phyloP scores from a whole-genome alignment of 2,329 filamentous ascomycete species.

The Neonectria ditissima region DNA sequence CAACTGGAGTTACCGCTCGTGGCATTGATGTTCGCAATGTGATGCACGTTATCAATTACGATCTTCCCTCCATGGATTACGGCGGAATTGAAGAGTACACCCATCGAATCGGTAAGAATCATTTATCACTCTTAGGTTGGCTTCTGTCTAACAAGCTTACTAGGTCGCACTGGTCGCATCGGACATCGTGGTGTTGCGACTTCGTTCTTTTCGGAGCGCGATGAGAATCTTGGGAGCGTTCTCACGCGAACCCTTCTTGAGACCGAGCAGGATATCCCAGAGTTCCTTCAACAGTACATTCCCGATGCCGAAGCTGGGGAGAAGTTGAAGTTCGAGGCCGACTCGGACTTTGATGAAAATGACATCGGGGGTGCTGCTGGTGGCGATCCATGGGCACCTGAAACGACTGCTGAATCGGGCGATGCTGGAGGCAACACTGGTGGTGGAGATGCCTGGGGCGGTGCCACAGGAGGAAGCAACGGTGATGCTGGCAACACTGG shows the following conservation, averaged over 20 bases:
- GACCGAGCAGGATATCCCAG: conserved; percentile 80
- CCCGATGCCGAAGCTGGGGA: conserved; percentile 65
- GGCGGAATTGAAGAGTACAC: conserved; percentile 95
- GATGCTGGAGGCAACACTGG: conserved; percentile 25
- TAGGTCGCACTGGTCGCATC: conserved; percentile 92
- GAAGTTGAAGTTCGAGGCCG: conserved; percentile 67
- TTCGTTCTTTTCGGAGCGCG: conserved; percentile 86
- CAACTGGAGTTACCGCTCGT: conserved; percentile 87
- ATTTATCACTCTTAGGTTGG: not conserved
- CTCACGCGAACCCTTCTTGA: conserved; percentile 87
- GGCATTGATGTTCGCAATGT: conserved; percentile 91
- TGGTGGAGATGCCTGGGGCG: conserved; percentile 13
- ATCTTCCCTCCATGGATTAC: conserved; percentile 78
- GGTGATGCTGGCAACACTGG: conserved; percentile 34
- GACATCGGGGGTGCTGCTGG: conserved; percentile 47
- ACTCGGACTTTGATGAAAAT: conserved; percentile 63
- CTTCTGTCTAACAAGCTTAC: conserved; percentile 22
- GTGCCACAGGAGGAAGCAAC: conserved; percentile 29
- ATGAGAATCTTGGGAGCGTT: conserved; percentile 77
- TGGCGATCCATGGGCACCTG: conserved; percentile 30
- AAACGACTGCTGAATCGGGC: not conserved
- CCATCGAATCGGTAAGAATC: conserved; percentile 84
- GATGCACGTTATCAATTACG: conserved; percentile 93
- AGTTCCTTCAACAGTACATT: conserved; percentile 78
- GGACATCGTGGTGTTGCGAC: conserved; percentile 88